Percentiles rank a stretch among this genome's conserved stretches.
These are phyloP conservation scores for Pulveroboletus sp. DNA, from an alignment of 768 basidiomycete species.

Conservation along the genomic window DNA sequence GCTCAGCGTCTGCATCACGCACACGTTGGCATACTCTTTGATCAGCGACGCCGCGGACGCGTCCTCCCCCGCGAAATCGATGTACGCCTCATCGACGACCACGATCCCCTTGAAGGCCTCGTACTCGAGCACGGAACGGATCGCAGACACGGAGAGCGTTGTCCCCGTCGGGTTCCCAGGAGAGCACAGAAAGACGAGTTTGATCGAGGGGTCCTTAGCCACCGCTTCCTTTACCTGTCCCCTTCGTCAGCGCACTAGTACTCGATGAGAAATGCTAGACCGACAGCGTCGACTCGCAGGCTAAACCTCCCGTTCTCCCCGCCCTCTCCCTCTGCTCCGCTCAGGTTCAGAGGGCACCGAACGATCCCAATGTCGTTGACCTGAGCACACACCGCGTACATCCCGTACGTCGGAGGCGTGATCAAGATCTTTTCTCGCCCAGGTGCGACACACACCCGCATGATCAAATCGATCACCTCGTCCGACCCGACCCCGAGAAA, in stretches of 20 bases:
- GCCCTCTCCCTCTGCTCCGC: constrained; percentile 60
- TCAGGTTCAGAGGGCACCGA: constrained; percentile 66
- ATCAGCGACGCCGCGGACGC: constrained; percentile 68
- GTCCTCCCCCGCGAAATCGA: constrained; percentile 75
- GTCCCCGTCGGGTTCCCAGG: constrained; percentile 98
- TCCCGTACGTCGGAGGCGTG: constrained; percentile 96
- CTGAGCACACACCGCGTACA: constrained; percentile 94
- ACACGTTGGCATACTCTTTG: constrained; percentile 79
- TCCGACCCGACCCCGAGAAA: constrained; percentile 97
- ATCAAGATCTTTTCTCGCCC: constrained; percentile 77
- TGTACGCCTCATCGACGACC: constrained; percentile 95
- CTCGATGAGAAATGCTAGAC: constrained; percentile 19
- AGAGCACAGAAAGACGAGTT: constrained; percentile 91
- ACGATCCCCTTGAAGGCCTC: constrained; percentile 85
- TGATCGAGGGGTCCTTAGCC: constrained; percentile 69
- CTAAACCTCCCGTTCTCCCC: constrained; percentile 73
- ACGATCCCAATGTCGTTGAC: constrained; percentile 89
- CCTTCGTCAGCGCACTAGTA: neutral
- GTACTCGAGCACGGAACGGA: constrained; percentile 72
- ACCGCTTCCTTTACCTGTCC: constrained; percentile 67
- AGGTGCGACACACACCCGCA: constrained; percentile 84
- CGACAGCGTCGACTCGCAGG: constrained; percentile 67
- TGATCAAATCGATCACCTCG: constrained; percentile 92
- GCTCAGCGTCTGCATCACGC: constrained; percentile 95
- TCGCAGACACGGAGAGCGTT: constrained; percentile 63